phyloP scores from a whole-genome alignment of 352 stramenopile genomes.

The Pythium volutum region DNA sequence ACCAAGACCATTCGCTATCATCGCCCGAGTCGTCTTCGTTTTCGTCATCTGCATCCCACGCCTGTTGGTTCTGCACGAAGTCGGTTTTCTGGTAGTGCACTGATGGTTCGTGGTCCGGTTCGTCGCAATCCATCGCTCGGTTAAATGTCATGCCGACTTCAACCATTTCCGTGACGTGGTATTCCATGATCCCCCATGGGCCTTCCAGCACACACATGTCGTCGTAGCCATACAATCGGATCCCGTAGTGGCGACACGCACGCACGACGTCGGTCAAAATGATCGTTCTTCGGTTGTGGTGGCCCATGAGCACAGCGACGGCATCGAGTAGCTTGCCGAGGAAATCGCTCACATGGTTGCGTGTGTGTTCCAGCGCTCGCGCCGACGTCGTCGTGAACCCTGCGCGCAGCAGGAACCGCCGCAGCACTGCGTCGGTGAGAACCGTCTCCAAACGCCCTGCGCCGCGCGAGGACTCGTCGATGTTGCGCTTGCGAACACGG shows the following conservation, averaged over 20 bases:
- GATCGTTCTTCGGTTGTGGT: constrained; percentile 42
- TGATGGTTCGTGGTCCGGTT: constrained; percentile 60
- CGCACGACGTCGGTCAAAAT: constrained; percentile 63
- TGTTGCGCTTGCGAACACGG: constrained; percentile 48
- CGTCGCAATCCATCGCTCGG: constrained; percentile 24
- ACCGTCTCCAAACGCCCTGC: constrained; percentile 9
- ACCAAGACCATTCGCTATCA: constrained; percentile 61
- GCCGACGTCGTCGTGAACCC: constrained; percentile 55
- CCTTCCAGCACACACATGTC: constrained; percentile 56
- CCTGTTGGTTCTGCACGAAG: constrained; percentile 58
- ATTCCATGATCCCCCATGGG: constrained; percentile 26
- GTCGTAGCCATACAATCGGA: constrained; percentile 79
- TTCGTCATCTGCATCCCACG: constrained; percentile 36
- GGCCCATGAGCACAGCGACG: constrained; percentile 49
- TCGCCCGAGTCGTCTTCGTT: constrained; percentile 43
- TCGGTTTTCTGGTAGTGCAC: constrained; percentile 49
- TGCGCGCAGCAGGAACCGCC: constrained; percentile 67
- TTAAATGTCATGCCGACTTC: constrained; percentile 35
- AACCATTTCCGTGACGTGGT: constrained; percentile 74
- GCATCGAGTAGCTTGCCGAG: constrained; percentile 47
- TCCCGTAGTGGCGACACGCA: constrained; percentile 58
- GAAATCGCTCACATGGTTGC: constrained; percentile 50
- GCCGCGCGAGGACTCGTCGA: constrained; percentile 2
- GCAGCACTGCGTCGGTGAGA: constrained; percentile 47
- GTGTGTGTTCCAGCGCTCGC: constrained; percentile 35